phyloP scores from a whole-genome alignment of 1,139 yeast genomes.

The Zygosaccharomyces pseudobailii region DNA sequence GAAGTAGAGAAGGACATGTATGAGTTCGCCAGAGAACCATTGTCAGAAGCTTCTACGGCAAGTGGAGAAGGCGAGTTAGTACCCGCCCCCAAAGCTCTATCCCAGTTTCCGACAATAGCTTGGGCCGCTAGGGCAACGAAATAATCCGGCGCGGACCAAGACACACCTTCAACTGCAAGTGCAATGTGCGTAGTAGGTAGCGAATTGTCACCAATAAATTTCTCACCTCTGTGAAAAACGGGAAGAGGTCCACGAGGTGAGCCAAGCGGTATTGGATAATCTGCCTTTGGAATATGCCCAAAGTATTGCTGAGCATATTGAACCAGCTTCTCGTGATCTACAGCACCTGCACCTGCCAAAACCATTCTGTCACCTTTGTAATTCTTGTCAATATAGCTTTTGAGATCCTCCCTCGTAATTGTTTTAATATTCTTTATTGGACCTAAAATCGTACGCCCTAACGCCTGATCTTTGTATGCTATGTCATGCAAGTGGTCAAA shows the following conservation, averaged over 20 bases:
- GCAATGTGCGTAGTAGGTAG: constrained; percentile 91
- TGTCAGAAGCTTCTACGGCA: constrained; percentile 65
- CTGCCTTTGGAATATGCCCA: constrained; percentile 65
- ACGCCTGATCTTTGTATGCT: constrained; percentile 83
- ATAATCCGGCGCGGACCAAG: constrained; percentile 95
- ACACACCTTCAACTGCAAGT: constrained; percentile 93
- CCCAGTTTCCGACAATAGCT: constrained; percentile 97
- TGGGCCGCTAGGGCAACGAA: constrained; percentile 94
- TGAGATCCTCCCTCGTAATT: constrained; percentile 71
- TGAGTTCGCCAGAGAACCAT: constrained; percentile 68
- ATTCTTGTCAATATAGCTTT: constrained; percentile 73
- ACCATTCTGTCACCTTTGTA: constrained; percentile 98
- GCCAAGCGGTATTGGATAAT: constrained; percentile 56
- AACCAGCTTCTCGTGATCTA: constrained; percentile 81
- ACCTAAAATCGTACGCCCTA: constrained; percentile 96
- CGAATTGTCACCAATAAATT: constrained; percentile 73
- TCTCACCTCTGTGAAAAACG: constrained; percentile 78
- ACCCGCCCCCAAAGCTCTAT: constrained; percentile 79
- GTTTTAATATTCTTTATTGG: constrained; percentile 85
- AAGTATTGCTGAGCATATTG: constrained; percentile 69
- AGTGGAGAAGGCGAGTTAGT: constrained; percentile 71
- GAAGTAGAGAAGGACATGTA: constrained; percentile 96
- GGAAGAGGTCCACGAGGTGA: constrained; percentile 76
- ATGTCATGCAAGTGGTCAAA: constrained; percentile 95
- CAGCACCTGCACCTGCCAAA: constrained; percentile 91